Percentiles rank a stretch among this genome's conserved stretches.
Conservation (phyloP, 441 rosid species). For the Omphalea diandra region DNA sequence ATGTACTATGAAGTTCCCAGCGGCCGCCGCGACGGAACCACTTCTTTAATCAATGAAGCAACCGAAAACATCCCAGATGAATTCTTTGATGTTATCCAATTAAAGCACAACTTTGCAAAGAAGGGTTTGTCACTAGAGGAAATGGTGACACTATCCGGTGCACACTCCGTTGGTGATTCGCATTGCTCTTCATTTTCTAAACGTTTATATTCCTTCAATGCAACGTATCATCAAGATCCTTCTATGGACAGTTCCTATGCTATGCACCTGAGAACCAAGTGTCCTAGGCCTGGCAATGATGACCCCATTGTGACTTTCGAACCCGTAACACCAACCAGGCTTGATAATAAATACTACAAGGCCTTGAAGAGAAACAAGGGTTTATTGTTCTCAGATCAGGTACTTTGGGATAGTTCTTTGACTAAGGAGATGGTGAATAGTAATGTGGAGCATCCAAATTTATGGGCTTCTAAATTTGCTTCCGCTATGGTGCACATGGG, state of each 20-base stretch:
- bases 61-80: slow-evolving; percentile 8
- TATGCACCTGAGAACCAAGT: background rate
- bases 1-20: slow-evolving; percentile 30
- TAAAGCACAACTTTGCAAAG: slow-evolving; percentile 3
- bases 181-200: slow-evolving; percentile 21
- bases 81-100: slow-evolving; percentile 7
- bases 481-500: slow-evolving; percentile 24
- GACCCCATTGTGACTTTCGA: slow-evolving; percentile 5
- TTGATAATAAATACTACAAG: slow-evolving; percentile 14
- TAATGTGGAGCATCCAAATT: background rate
- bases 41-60: slow-evolving; percentile 8
- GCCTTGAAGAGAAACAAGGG: slow-evolving; percentile 1
- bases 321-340: slow-evolving; percentile 4
- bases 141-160: slow-evolving; percentile 24
- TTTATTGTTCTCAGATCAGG: slow-evolving; percentile 17
- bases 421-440: slow-evolving; percentile 3
- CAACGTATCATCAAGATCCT: slow-evolving; percentile 16
- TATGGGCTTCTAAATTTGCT: slow-evolving; percentile 16
- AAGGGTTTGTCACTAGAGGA: slow-evolving; percentile 20
- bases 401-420: slow-evolving; percentile 8
- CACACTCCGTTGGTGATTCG: slow-evolving; percentile 24
- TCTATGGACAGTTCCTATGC: slow-evolving; percentile 18
- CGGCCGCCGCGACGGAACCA: slow-evolving; percentile 34
- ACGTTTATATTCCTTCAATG: slow-evolving; percentile 15
- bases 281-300: background rate